Evolutionary conservation across 306 rosid genomes (phyloP), one percentile per base, ranked within the genome.

Genomic region (Cicer chorassanicum): DNA sequence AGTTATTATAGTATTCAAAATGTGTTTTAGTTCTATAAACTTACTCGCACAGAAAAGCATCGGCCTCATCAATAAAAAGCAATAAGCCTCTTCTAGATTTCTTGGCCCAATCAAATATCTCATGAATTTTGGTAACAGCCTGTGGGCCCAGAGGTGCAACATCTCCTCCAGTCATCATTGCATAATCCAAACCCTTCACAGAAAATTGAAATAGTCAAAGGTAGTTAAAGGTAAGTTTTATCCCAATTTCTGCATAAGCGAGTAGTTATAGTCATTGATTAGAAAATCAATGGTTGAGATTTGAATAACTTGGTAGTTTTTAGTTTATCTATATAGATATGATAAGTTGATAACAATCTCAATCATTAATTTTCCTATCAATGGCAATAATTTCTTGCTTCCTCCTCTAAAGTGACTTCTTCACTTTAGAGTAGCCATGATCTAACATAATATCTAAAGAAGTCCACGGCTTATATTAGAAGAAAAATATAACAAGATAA

Each of bases 141-240:
- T 95, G 96, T 4, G 97, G 83, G 50, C 99, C 99, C 72, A 95
- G 76, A 8, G 99, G 99, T 48, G 96, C 98, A 83, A 95, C 99
- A 75, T 95, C 99, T 66, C 99, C 99, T 82, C 99, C 99, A 0
- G 99, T 95, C 99, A 95, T 92, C 99, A 95, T 90, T 72, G 99
- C 99, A 88, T 95, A 95, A 84, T 95, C 98, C 89, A 95, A 89
- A 72, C 99, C 99, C 99, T 95, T 86, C 2, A 53, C 45, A 78
- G 62, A 24, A 75, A 74, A 65, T 29, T 50, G 54, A 50, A 48
- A n/a, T 49, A 45, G 76, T 75, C 68, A 78, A 45, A 12, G 14
- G 24, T 15, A 43, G 77, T 65, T 21, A 36, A 65, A 60, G 38
- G 60, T 64, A 70, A n/a, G 19, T 51, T 59, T 21, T 9, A 36